Percentiles rank a stretch among this genome's conserved stretches.
These are phyloP conservation scores for Mycosphaerella sp. DNA, from an alignment of 2,329 filamentous ascomycete species.

Conservation along the genomic window DNA sequence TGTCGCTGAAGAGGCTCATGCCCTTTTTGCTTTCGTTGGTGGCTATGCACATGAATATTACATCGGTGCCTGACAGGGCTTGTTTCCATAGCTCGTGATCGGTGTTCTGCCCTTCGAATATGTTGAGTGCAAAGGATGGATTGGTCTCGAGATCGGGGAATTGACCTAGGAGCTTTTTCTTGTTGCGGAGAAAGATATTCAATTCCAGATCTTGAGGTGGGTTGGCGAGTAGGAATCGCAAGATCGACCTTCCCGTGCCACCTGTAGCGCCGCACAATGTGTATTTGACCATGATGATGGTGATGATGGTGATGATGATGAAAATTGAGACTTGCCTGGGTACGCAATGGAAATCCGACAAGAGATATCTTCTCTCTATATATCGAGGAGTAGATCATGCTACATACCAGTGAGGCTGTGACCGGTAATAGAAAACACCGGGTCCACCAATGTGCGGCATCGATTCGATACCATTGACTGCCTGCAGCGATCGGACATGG, in stretches of 20 bases:
- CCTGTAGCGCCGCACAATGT: conserved; percentile 4
- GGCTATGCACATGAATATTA: conserved; percentile 4
- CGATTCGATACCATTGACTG: too few species aligned
- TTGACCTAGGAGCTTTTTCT: not conserved
- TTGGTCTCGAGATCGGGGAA: not conserved
- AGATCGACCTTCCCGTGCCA: not conserved
- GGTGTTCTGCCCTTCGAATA: not conserved
- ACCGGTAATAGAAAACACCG: too few species aligned
- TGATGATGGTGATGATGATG: not conserved
- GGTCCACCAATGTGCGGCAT: too few species aligned
- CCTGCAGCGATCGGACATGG: too few species aligned
- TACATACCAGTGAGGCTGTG: too few species aligned
- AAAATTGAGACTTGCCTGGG: not conserved
- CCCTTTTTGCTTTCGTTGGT: conserved; percentile 2
- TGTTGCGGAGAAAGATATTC: conserved; percentile 4
- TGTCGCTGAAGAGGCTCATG: not conserved
- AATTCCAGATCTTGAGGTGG: not conserved
- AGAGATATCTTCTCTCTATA: too few species aligned
- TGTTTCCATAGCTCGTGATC: not conserved
- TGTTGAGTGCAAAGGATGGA: not conserved
- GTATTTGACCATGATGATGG: not conserved
- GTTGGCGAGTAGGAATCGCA: not conserved
- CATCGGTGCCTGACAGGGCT: not conserved
- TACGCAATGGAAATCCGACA: too few species aligned
- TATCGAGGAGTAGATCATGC: too few species aligned